These are phyloP conservation scores for Ehretia macrophylla DNA, from an alignment of 257 asterid species.

Conservation along the genomic window DNA sequence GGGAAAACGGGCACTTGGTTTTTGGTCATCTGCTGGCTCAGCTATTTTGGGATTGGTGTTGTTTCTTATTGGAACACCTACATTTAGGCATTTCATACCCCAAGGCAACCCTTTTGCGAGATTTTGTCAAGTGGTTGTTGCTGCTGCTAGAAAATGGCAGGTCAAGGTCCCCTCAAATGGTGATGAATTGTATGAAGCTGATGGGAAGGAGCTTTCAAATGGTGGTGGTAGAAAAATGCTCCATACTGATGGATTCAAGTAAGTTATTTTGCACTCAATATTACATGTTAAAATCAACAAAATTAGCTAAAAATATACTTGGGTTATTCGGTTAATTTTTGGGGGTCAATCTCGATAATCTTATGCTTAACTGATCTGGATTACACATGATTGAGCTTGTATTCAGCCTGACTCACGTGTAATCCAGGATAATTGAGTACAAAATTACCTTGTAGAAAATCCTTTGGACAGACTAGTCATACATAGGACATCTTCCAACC, in stretches of 20 bases:
- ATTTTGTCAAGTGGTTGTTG: constrained; percentile 67
- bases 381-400: too few relatives aligned
- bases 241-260: constrained; percentile 78
- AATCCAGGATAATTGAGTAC: too few relatives aligned
- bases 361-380: too few relatives aligned
- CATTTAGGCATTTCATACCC: constrained; percentile 60
- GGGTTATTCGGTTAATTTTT: too few relatives aligned
- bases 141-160: constrained; percentile 62
- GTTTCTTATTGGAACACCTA: constrained; percentile 63
- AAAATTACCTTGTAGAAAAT: too few relatives aligned
- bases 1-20: constrained; percentile 77
- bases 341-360: too few relatives aligned
- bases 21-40: constrained; percentile 79
- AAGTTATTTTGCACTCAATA: constrained; percentile 19
- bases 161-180: constrained; percentile 32
- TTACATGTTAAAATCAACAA: too few relatives aligned
- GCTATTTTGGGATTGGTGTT: constrained; percentile 52
- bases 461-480: too few relatives aligned
- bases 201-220: constrained; percentile 40
- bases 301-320: too few relatives aligned
- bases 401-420: too few relatives aligned
- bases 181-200: constrained; percentile 48
- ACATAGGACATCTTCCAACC: too few relatives aligned
- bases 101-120: constrained; percentile 77
- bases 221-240: constrained; percentile 61